These are phyloP conservation scores for Scenedesmus sp. DNA, from an alignment of 163 green algal species.

Conservation along the genomic window DNA sequence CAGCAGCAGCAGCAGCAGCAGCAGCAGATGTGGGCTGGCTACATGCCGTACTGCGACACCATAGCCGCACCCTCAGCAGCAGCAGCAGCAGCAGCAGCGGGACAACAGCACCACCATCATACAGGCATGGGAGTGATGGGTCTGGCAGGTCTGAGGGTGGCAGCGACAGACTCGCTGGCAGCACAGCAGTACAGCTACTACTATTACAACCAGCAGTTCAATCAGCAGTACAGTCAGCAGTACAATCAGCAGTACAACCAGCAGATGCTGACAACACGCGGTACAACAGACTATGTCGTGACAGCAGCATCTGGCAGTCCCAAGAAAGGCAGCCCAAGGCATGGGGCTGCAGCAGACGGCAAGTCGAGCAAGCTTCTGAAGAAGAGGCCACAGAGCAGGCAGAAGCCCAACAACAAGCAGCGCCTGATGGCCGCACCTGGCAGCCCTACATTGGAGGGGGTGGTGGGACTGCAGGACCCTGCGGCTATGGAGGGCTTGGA, in stretches of 20 bases:
- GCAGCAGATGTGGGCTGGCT: neutral
- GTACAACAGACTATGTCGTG: neutral
- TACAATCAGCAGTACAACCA: slow-evolving; percentile 18
- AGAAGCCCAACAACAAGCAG: slow-evolving; percentile 37
- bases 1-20: neutral
- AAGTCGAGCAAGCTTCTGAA: neutral
- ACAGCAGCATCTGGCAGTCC: neutral
- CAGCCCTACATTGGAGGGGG: neutral
- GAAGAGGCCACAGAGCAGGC: slow-evolving; percentile 14
- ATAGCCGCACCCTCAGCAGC: neutral
- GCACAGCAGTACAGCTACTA: slow-evolving; percentile 12
- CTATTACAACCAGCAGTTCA: neutral
- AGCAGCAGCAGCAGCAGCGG: neutral
- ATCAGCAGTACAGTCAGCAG: neutral
- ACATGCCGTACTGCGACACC: neutral
- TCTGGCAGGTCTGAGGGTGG: neutral
- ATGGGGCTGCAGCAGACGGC: neutral
- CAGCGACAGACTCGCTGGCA: neutral
- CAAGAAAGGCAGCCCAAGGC: neutral
- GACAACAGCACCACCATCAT: neutral
- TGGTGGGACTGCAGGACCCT: neutral
- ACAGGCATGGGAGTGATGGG: slow-evolving; percentile 1
- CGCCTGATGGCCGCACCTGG: neutral
- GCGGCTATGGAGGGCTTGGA: neutral
- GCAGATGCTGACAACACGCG: neutral